phyloP scores from a whole-genome alignment of 2,329 filamentous ascomycete genomes.

The Pestalotiopsis fici region DNA sequence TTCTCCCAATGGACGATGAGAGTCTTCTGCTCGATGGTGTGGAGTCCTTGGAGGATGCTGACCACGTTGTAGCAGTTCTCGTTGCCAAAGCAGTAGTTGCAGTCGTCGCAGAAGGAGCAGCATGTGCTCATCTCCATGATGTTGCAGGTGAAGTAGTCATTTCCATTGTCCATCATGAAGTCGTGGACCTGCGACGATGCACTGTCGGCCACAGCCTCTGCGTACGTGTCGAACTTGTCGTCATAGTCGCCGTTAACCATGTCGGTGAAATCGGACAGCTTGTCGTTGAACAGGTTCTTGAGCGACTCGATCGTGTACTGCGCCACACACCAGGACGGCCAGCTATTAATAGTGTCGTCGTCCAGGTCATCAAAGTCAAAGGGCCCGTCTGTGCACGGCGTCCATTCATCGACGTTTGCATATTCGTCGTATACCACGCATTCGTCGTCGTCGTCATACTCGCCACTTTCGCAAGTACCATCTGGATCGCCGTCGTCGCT shows the following conservation, averaged over 20 bases:
- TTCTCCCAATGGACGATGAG: not conserved
- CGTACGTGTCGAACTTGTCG: constrained; percentile 22
- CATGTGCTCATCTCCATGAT: constrained; percentile 10
- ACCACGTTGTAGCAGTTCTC: constrained; percentile 3
- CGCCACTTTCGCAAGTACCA: too few relatives aligned
- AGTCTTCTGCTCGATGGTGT: too few relatives aligned
- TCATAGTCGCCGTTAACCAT: constrained; percentile 23
- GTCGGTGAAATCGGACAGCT: constrained; percentile 16
- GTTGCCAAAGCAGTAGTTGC: constrained; percentile 5
- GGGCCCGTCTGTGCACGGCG: not conserved
- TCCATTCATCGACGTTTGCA: not conserved
- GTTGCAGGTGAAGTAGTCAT: constrained; percentile 19
- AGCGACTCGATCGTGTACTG: constrained; percentile 13
- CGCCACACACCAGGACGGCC: not conserved
- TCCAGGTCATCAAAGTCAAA: not conserved
- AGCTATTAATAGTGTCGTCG: not conserved
- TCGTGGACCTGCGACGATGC: constrained; percentile 9
- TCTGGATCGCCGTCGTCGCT: not conserved
- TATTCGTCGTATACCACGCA: not conserved
- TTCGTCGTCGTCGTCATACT: not conserved
- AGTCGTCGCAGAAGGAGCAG: not conserved
- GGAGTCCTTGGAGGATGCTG: not conserved
- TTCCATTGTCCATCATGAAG: constrained; percentile 19
- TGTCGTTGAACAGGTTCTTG: not conserved
- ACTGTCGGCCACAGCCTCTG: constrained; percentile 12